Conservation (phyloP, 352 stramenopile genomes). For the Blastocystis sp. region DNA sequence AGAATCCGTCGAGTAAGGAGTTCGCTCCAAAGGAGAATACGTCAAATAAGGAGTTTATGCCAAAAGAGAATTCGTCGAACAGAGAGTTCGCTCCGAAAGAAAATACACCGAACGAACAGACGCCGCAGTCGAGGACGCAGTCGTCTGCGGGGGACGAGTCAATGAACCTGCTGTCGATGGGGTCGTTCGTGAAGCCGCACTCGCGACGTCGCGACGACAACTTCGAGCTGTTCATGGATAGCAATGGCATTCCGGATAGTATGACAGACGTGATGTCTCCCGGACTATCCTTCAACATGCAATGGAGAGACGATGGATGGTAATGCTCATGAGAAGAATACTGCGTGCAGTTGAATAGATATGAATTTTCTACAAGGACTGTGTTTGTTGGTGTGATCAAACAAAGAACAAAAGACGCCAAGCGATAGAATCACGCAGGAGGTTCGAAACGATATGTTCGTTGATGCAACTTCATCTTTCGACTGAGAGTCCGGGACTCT, state of each 20-base stretch:
- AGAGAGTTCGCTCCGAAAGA: neutral
- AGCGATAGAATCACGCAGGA: neutral
- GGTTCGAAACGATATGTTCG: neutral
- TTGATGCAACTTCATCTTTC: neutral
- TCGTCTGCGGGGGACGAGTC: neutral
- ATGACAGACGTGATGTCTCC: neutral
- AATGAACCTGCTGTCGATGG: neutral
- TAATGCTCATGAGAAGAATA: neutral
- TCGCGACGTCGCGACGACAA: conserved; percentile 20
- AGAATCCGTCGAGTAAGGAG: neutral
- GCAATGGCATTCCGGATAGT: neutral
- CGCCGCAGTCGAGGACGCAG: neutral
- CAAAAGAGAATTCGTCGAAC: neutral
- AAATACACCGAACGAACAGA: neutral
- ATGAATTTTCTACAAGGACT: conserved; percentile 1
- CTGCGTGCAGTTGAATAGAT: neutral
- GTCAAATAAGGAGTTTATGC: neutral
- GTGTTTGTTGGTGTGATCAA: neutral
- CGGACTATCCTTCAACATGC: neutral
- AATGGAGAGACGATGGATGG: conserved; percentile 45
- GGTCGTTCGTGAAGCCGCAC: neutral
- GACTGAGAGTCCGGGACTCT: neutral
- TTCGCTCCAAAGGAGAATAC: neutral
- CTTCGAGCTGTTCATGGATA: conserved; percentile 45
- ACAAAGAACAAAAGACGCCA: neutral